Evolutionary conservation across 495 filamentous ascomycete species (phyloP).

Genomic region (Neurospora sp.): DNA sequence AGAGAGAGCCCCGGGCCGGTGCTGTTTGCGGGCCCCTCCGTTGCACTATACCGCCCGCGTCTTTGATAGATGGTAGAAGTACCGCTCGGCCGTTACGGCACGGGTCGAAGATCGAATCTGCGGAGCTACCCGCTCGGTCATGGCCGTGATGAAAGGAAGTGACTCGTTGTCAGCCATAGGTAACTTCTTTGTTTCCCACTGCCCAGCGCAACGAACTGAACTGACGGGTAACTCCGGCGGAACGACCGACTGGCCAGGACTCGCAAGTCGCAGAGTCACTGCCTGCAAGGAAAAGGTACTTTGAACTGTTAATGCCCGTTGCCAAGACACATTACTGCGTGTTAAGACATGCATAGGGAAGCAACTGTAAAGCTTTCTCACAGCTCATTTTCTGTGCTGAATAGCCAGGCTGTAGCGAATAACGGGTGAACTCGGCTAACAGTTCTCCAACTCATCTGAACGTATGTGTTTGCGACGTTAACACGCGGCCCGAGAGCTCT

Average conservation of each 20-base stretch:
- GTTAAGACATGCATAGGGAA: neutral
- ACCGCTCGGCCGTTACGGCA: neutral
- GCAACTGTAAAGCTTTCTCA: neutral
- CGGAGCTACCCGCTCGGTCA: neutral
- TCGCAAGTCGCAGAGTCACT: neutral
- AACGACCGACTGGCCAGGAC: neutral
- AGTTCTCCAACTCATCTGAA: neutral
- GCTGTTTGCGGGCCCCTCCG: neutral
- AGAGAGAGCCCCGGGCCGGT: neutral
- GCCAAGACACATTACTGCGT: neutral
- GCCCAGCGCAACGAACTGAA: neutral
- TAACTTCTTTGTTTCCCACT: neutral
- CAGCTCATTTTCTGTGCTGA: neutral
- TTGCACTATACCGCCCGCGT: neutral
- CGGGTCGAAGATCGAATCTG: neutral
- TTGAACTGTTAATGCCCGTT: neutral
- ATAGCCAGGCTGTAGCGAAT: neutral
- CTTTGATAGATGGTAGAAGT: neutral
- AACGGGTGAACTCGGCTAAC: neutral
- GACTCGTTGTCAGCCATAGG: neutral
- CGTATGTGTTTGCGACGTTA: neutral
- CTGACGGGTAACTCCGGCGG: neutral
- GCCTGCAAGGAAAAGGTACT: neutral
- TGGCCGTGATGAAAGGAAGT: neutral
- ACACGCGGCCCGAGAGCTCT: neutral